Evolutionary conservation across 305 asterid genomes (phyloP), one percentile per base, ranked within the genome.

Genomic region (Rubia tinctorum): DNA sequence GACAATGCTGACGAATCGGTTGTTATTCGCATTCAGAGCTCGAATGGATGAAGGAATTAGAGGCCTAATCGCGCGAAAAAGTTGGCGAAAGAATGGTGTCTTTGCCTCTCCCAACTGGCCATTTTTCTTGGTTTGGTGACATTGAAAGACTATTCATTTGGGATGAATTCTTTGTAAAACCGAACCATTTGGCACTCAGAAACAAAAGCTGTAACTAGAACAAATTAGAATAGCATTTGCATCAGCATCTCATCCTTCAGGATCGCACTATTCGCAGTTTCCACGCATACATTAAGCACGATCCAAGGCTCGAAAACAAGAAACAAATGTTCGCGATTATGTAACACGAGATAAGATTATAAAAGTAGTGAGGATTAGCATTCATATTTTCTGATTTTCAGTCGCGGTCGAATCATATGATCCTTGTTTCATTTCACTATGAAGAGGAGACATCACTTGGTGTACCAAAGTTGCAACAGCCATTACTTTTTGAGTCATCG

Each of bases 1-100:
- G 64, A 71, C 64, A 78, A 23, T 55, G 72, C 42, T 59, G 67
- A 72, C 60, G 79, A 64, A 39, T 70, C 82, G 25, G 66, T 78
- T 10, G 61, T 76, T 55, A 64, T 81, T 45, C 58, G 39, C 4
- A 69, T 78, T 62, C 77, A 68, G 62, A 60, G 64, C 63, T 51
- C 67, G 42, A 25, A 44, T 27, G 7, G 18, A 6, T 68, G 68
- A 66, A 20, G 23, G 8, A 0, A 23, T 65, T 7, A 22, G 53
- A 73, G 14, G 8, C 34, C 45, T 20, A 12, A 53, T 56, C 43
- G 5, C 20, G 40, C 34, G 20, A 20, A 7, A 30, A 27, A 23
- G 59, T 63, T 17, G 22, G 76, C 37, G 69, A 63, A 22, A 39
- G 9, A 25, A 44, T 1, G 20, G 61, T 68, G 67, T 17, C 40